Evolutionary conservation across 768 basidiomycete species (phyloP).

Genomic region (Sutorius australiensis): DNA sequence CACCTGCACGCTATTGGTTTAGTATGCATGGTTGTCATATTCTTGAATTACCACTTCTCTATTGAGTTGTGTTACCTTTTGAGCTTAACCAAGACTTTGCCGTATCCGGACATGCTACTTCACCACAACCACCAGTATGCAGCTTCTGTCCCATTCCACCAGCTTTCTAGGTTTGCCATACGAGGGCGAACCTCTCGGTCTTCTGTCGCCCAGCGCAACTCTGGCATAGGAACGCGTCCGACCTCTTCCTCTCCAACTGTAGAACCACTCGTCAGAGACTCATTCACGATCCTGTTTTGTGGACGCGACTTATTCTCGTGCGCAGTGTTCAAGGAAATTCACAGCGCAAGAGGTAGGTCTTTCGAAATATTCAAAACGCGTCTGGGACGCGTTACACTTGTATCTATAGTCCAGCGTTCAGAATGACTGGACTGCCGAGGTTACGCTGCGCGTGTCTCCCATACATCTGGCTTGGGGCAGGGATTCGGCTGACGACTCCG

Average conservation of each 20-base stretch:
- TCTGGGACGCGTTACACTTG: background rate
- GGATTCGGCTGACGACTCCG: slow-evolving; percentile 7
- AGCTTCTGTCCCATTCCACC: background rate
- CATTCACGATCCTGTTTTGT: slow-evolving; percentile 79
- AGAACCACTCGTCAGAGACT: slow-evolving; percentile 19
- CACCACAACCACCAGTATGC: background rate
- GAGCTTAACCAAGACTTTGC: background rate
- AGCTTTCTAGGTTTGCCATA: background rate
- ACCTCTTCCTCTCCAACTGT: background rate
- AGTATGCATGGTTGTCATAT: slow-evolving; percentile 8
- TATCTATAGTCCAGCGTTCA: background rate
- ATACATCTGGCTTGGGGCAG: background rate
- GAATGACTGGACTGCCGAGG: background rate
- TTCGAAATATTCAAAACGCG: background rate
- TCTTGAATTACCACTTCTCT: background rate
- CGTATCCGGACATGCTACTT: slow-evolving; percentile 2
- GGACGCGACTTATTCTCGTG: slow-evolving; percentile 90
- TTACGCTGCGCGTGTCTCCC: background rate
- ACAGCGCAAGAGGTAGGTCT: slow-evolving; percentile 55
- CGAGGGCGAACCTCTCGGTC: background rate
- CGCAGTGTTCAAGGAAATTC: slow-evolving; percentile 59
- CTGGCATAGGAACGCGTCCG: background rate
- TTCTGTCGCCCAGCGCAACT: background rate
- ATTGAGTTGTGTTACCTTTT: too few relatives aligned
- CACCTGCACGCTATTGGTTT: slow-evolving; percentile 11